Base-by-base conservation (phyloP, 805 yeast genomes). In the Starmerella etchellsii region DNA sequence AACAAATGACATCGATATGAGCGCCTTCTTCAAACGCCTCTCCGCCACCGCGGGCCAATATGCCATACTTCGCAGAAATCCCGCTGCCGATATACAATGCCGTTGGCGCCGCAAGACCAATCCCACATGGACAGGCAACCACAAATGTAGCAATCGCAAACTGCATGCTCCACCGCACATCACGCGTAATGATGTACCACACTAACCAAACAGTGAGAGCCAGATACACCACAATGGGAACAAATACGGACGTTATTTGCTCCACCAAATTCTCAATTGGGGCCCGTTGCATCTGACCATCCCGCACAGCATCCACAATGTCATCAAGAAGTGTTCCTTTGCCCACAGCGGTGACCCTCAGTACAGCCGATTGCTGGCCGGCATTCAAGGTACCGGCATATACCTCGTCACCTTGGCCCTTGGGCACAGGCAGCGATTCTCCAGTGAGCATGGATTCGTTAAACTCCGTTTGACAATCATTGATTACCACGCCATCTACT, bases 401-500 rank as follows among this genome's bases (percentile, higher is more conserved):
- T 2, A 80, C 65, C 45, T 74, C 80, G 46, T 78, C 83, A 0
- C 87, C 87, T 0, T 62, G 60, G 0, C 44, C 40, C 49, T 73
- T 80, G 16, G 60, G 60, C 13, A 78, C 76, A 2, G 85, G 81
- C 14, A 63, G 57, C 0, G 63, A 50, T 63, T 88, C 98, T 50
- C 98, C 98, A 2, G 96, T 88, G 22, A 88, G 67, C 3, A 94
- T 77, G 23, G 85, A 73, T 63, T 88, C 97, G 57, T 88, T 94
- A 58, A 84, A 78, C 48, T 82, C 88, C 43, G 88, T 71, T 15
- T 64, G 64, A 3, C 97, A 96, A n/a, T 19, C n/a, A 9, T 81
- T 63, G 5, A 36, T 22, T 43, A 88, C 58, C 2, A 83, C 66
- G 21, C 80, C 73, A 59, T 88, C 98, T 0, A 88, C 87, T 1